A percentile compares a stretch with the other conserved stretches of the same genome.
These are phyloP conservation scores for Zizania palustris DNA, from an alignment of 202 grass and related monocot genomes.

Conservation along the genomic window DNA sequence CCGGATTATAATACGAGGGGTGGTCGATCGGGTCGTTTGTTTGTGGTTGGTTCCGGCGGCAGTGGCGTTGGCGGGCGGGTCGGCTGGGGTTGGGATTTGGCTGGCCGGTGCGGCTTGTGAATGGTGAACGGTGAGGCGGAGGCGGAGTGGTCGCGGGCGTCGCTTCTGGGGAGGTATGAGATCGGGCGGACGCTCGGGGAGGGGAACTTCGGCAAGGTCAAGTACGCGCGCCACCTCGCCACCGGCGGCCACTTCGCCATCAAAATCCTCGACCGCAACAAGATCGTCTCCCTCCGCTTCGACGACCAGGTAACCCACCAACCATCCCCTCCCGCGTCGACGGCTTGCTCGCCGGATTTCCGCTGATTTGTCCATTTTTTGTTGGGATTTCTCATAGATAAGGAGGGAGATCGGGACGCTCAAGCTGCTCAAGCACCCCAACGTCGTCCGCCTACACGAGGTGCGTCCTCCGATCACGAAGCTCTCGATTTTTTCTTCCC, in stretches of 20 bases:
- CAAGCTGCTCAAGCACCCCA: slow-evolving; percentile 83
- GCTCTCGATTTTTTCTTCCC: too few relatives aligned
- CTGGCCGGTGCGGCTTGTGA: slow-evolving; percentile 16
- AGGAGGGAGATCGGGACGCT: slow-evolving; percentile 78
- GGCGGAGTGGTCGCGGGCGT: slow-evolving; percentile 38
- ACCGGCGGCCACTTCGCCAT: slow-evolving; percentile 65
- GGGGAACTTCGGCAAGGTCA: slow-evolving; percentile 91
- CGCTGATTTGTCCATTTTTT: background rate
- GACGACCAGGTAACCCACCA: slow-evolving; percentile 53
- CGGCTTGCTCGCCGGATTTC: background rate
- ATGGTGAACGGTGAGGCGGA: slow-evolving; percentile 55
- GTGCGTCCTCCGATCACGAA: slow-evolving; percentile 27
- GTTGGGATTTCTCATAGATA: slow-evolving; percentile 42
- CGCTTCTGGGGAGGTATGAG: slow-evolving; percentile 75
- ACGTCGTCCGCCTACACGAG: slow-evolving; percentile 88
- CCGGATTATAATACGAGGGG: background rate
- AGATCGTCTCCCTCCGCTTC: slow-evolving; percentile 64
- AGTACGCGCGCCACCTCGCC: slow-evolving; percentile 60
- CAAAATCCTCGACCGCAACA: slow-evolving; percentile 84
- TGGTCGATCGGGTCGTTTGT: background rate
- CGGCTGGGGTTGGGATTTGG: background rate
- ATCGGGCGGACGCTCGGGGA: slow-evolving; percentile 74
- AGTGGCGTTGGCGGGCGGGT: too few relatives aligned
- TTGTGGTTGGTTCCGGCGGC: background rate
- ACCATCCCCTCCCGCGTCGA: too few relatives aligned